Conservation (phyloP, 164 flowering plant species). For the Magnolia changhungtana region DNA sequence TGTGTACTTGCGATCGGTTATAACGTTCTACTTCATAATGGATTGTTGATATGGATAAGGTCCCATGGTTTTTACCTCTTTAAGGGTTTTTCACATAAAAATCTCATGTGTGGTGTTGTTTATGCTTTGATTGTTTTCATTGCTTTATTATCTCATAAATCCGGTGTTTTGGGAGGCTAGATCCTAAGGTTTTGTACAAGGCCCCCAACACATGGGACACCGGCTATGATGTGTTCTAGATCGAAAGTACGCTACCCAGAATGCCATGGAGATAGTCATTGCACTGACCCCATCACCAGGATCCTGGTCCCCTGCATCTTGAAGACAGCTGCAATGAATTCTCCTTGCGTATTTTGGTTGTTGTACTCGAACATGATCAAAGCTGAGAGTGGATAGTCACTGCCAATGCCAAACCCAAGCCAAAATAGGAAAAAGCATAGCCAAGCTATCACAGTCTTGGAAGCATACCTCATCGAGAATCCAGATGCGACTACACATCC, state of each 20-base stretch:
- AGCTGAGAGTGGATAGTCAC: constrained; percentile 26
- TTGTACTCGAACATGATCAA: constrained; percentile 26
- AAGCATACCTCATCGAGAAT: constrained; percentile 34
- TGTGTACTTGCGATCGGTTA: too few species aligned
- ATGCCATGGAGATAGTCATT: constrained; percentile 21
- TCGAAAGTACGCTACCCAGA: not conserved
- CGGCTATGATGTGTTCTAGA: too few species aligned
- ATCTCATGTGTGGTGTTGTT: too few species aligned
- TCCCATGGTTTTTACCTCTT: too few species aligned
- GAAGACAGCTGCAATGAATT: constrained; percentile 23
- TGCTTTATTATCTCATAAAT: too few species aligned
- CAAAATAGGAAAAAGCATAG: constrained; percentile 32
- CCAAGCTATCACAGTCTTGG: constrained; percentile 12
- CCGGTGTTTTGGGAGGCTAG: too few species aligned
- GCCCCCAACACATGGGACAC: too few species aligned
- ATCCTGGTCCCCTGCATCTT: constrained; percentile 27
- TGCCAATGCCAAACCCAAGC: constrained; percentile 26
- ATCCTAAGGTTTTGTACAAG: too few species aligned
- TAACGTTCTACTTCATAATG: too few species aligned
- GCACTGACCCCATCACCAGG: constrained; percentile 22
- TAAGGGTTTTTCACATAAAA: too few species aligned
- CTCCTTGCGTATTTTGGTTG: constrained; percentile 20
- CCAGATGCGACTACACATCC: constrained; percentile 54
- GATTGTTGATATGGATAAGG: too few species aligned
- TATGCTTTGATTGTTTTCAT: too few species aligned